Evolutionary conservation across 805 yeast genomes (phyloP), one percentile per base, ranked within the genome.

Genomic region (Zygotorulaspora florentina): DNA sequence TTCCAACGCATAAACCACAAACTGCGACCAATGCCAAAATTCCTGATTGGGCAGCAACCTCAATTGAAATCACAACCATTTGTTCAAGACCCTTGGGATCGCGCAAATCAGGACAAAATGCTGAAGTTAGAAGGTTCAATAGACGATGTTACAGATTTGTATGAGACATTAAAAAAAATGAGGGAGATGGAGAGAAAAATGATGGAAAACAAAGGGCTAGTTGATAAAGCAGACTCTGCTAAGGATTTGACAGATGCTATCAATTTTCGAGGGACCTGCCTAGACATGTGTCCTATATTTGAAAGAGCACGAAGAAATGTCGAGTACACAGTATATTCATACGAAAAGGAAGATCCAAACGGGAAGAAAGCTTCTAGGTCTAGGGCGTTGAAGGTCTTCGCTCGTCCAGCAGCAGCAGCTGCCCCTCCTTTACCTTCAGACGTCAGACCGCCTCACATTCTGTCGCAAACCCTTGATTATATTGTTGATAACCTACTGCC

Each of bases 361-460:
- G 72, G 79, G 2, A 79, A 79, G 3, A 74, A 69, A 50, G 83
- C 88, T 5, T 74, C 87, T 0, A 63, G 77, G 25, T 58, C 59
- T 0, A 69, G 72, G 37, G 96, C 97, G 0, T 77, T 93, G 6
- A 93, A 93, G 66, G 95, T 96, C 1, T 93, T 93, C 61, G 85
- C 95, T 17, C 74, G 99, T 56, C 97, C 99, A 0, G 96, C 96
- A 13, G 97, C 98, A 0, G 99, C 98, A 6, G 96, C 93, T 56
- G 96, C 96, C 1, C 98, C 97, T 1, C 95, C 98, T 2, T 70
- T 93, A 47, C 99, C 99, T 0, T 88, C 97, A 1, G 99, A 93
- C 63, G 99, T 93, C 3, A 74, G 99, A 50, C 96, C 99, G 1
- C 99, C 99, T 0, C 76, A 75, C 44, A 71, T 90, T 1, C 67